Conservation (phyloP, 2,329 filamentous ascomycete genomes). For the Penicillium verrucosum region DNA sequence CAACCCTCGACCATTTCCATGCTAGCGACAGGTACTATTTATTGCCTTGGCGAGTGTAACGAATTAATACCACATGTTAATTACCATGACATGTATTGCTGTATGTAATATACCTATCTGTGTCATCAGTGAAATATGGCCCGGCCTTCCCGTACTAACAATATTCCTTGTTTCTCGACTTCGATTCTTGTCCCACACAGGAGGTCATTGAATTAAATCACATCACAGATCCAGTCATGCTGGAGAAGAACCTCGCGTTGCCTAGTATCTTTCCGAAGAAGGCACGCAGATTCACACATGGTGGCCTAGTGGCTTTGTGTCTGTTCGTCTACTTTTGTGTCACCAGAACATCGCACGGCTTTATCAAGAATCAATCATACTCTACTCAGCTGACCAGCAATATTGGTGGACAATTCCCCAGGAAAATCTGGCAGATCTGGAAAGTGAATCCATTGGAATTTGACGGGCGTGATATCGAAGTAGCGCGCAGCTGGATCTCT, state of each 20-base stretch:
- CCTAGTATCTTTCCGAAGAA: constrained; percentile 3
- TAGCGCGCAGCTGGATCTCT: constrained; percentile 61
- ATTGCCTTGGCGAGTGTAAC: neutral
- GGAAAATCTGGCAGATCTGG: constrained; percentile 76
- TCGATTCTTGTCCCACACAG: constrained; percentile 53
- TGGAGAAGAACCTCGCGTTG: constrained; percentile 2
- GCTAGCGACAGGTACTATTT: neutral
- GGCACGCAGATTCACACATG: constrained; percentile 8
- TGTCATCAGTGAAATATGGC: neutral
- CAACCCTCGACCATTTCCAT: neutral
- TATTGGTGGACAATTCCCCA: constrained; percentile 48
- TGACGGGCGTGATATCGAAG: constrained; percentile 59
- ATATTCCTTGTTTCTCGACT: constrained; percentile 44
- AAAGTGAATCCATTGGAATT: constrained; percentile 66
- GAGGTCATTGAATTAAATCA: neutral
- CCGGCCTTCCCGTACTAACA: neutral
- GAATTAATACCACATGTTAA: constrained; percentile 1
- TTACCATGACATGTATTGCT: neutral
- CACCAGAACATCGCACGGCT: neutral
- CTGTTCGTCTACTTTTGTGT: constrained; percentile 2
- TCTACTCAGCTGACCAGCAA: neutral
- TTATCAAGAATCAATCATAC: neutral
- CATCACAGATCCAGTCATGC: constrained; percentile 1
- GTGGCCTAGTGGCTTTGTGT: constrained; percentile 1
- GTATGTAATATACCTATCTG: neutral